Percentiles rank a stretch among this genome's conserved stretches.
phyloP scores from a whole-genome alignment of 768 basidiomycete species.

The Cyclocybe aegerita region DNA sequence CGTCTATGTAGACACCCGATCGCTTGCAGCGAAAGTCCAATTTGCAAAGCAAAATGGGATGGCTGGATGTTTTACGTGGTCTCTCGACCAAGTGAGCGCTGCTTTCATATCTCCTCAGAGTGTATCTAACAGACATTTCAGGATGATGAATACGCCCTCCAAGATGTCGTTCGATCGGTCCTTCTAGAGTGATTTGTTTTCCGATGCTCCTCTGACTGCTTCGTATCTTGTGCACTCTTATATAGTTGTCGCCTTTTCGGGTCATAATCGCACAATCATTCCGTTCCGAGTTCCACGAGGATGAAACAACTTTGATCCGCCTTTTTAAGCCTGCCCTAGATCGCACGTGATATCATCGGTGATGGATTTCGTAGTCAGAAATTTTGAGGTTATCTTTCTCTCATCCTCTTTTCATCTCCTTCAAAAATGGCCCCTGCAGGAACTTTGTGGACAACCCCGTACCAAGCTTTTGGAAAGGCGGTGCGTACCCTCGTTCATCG shows the following conservation, averaged over 20 bases:
- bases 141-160: slow-evolving; percentile 44
- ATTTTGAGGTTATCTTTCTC: slow-evolving; percentile 16
- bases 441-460: slow-evolving; percentile 57
- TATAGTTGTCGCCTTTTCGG: too few species aligned
- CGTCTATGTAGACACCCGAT: slow-evolving; percentile 27
- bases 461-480: slow-evolving; percentile 41
- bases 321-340: background rate
- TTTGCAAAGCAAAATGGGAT: slow-evolving; percentile 48
- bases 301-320: too few species aligned
- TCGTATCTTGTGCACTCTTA: too few species aligned
- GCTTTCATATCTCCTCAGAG: background rate
- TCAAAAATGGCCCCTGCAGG: slow-evolving; percentile 56
- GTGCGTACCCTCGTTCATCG: slow-evolving; percentile 36
- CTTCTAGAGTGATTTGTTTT: too few species aligned
- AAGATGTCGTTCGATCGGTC: slow-evolving; percentile 40
- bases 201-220: too few species aligned
- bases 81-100: slow-evolving; percentile 46
- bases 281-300: too few species aligned
- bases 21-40: slow-evolving; percentile 47
- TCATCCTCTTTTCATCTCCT: slow-evolving; percentile 6
- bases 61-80: slow-evolving; percentile 53
- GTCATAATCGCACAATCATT: too few species aligned
- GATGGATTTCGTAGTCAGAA: slow-evolving; percentile 12
- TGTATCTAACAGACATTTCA: slow-evolving; percentile 11
- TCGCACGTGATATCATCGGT: slow-evolving; percentile 12